Base-by-base conservation (phyloP, 768 basidiomycete species). In the Boletus pseudo-olivaceus region DNA sequence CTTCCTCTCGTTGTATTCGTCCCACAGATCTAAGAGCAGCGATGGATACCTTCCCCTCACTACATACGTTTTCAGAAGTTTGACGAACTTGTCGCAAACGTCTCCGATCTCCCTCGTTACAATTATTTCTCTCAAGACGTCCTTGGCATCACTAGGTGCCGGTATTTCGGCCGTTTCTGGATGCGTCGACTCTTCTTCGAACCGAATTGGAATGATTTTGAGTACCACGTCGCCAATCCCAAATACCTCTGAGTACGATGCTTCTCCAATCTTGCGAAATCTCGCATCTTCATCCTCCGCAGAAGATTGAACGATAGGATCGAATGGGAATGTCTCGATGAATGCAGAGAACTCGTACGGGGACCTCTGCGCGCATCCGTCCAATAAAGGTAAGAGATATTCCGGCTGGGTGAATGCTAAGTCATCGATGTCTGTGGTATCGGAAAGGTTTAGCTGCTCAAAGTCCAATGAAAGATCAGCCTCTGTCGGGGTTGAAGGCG, bases 231-330 rank as follows among this genome's bases (percentile, higher is more conserved):
- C 82, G 3, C 88, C 88, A 47, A 94, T 87, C 8, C 88, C 88
- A 69, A 92, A 99, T 29, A 99, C 97, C 66, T 99, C 97, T 0
- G 93, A 96, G 70, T 89, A 99, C 46, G 90, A 92, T 7, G 97
- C 97, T 73, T 99, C 97, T 39, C 96, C 96, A 43, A 98, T 85
- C 72, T 99, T 99, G 60, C 73, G 77, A 71, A 93, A 93, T 7
- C 52, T 69, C 23, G 70, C 55, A 56, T 72, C 59, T 60, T 60
- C 72, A 61, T 55, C 62, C 34, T 63, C 60, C 30, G 60, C 57
- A 10, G 65, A 63, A 40, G 70, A 68, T 43, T 66, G 73, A n/a
- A 88, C 78, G 50, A 89, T 75, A 3, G 84, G 80, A 62, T 91
- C 90, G 57, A 79, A 82, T 10, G 87, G 88, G 63, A 93, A 93